phyloP scores from a whole-genome alignment of 805 yeast genomes.

The Cyberlindnera xylosilytica region DNA sequence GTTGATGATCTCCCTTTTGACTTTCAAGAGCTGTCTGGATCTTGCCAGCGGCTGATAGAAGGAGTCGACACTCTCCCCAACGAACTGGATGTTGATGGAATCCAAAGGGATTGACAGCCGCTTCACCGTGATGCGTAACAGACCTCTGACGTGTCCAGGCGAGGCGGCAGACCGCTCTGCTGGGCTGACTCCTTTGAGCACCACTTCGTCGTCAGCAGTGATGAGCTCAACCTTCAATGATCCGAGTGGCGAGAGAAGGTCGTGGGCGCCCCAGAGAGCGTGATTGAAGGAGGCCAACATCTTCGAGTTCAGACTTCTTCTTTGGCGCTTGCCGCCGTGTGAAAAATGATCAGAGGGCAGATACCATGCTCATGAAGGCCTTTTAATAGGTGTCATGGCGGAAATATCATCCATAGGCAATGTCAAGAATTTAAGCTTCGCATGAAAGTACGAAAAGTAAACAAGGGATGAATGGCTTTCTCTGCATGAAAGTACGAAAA shows the following conservation, averaged over 20 bases:
- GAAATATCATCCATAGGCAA: too few relatives aligned
- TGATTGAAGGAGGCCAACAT: conserved; percentile 1
- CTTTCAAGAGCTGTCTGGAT: neutral
- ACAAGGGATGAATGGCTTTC: too few relatives aligned
- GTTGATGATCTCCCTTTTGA: conserved; percentile 7
- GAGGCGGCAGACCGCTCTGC: conserved; percentile 18
- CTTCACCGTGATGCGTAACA: conserved; percentile 13
- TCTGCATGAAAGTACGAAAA: too few relatives aligned
- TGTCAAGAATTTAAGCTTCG: too few relatives aligned
- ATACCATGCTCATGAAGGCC: too few relatives aligned
- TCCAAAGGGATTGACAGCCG: conserved; percentile 7
- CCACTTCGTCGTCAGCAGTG: conserved; percentile 13
- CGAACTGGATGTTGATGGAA: conserved; percentile 14
- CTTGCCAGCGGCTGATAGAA: conserved; percentile 1
- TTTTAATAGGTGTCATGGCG: too few relatives aligned
- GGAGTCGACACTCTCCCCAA: conserved; percentile 16
- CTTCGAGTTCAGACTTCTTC: too few relatives aligned
- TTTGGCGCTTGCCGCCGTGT: too few relatives aligned
- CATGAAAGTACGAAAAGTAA: neutral
- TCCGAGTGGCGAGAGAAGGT: conserved; percentile 3
- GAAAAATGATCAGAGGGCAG: too few relatives aligned
- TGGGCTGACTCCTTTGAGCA: conserved; percentile 18
- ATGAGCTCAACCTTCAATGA: conserved; percentile 8
- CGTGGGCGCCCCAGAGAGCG: conserved; percentile 4
- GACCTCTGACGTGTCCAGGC: conserved; percentile 13